Evolutionary conservation across 2,329 filamentous ascomycete genomes (phyloP), one percentile per base, ranked within the genome.

Genomic region (Claviceps maximensis): DNA sequence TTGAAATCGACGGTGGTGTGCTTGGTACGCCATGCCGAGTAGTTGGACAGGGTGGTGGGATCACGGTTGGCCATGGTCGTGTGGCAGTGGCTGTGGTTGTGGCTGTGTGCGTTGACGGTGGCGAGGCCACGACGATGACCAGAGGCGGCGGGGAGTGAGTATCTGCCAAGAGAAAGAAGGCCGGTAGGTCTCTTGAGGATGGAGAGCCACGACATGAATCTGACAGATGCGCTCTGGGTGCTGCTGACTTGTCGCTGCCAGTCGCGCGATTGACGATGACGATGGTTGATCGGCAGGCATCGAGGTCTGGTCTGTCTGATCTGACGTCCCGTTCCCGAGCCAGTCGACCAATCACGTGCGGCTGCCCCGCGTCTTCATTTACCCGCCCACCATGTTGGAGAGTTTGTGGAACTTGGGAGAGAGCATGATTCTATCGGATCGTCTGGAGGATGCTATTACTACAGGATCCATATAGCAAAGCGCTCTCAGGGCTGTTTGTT

Each of bases 41-140:
- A 96, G 74, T 97, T 97, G 65, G 87, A 86, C 55, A 93, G 72
- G 27, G 93, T 96, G 68, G 89, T 94, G 51, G 89, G 89, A 71
- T 97, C 91, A 63, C 87, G 80, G 50, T 60, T 62, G 49, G 59
- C 58, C 66, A 67, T 67, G 49, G 58, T 64, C n/a, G n/a, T n/a
- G n/a, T n/a, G n/a, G n/a, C n/a, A n/a, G 29, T 38, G 33, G 17
- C 33, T 33, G 31, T 33, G 33, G 33, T 38, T 10, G 31, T 33
- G 29, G 29, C 29, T 10, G 31, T 33, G 10, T 9, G 4, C n/a
- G 57, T 55, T 64, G 56, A 60, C 56, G 12, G 64, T 60, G 56
- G 64, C 63, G 51, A 69, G 63, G 17, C 52, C 51, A 41, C 52
- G 52, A 42, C 48, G 45, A 0, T 48, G 53, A 21, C 40, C 33